phyloP scores from a whole-genome alignment of 2,329 filamentous ascomycete genomes.

The Fusarium sp. region DNA sequence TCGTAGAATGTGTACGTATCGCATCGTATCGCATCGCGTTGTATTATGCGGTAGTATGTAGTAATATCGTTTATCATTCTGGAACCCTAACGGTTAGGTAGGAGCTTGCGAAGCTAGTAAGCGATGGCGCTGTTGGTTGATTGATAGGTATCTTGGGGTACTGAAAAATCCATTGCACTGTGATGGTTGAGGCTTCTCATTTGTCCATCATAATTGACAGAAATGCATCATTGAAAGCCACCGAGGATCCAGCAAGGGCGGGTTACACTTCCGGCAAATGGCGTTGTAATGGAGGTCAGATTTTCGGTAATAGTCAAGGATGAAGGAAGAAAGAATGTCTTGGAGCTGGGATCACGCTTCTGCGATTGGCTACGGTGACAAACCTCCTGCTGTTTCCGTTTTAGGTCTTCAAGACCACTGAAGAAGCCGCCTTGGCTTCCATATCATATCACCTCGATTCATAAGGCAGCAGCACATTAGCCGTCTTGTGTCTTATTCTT shows the following conservation, averaged over 20 bases:
- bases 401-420: slow-evolving; percentile 20
- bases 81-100: slow-evolving; percentile 17
- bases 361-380: slow-evolving; percentile 22
- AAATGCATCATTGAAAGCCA: slow-evolving; percentile 29
- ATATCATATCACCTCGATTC: neutral
- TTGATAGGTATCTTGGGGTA: slow-evolving; percentile 41
- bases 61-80: slow-evolving; percentile 20
- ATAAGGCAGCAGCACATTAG: slow-evolving; percentile 1
- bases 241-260: slow-evolving; percentile 20
- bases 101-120: slow-evolving; percentile 37
- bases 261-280: slow-evolving; percentile 26
- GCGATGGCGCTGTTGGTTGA: slow-evolving; percentile 36
- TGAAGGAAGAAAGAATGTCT: slow-evolving; percentile 29
- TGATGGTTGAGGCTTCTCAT: slow-evolving; percentile 34
- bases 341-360: slow-evolving; percentile 31
- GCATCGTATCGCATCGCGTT: neutral
- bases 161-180: slow-evolving; percentile 42
- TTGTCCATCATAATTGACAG: slow-evolving; percentile 41
- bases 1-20: neutral
- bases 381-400: slow-evolving; percentile 37
- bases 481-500: slow-evolving; percentile 8
- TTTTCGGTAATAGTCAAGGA: slow-evolving; percentile 11
- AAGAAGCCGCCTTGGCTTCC: neutral
- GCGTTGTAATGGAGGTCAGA: slow-evolving; percentile 8
- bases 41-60: slow-evolving; percentile 1